Percentiles rank a stretch among this genome's conserved stretches.
phyloP scores from a whole-genome alignment of 2,329 filamentous ascomycete genomes.

The Myriosclerotinia duriaeana region DNA sequence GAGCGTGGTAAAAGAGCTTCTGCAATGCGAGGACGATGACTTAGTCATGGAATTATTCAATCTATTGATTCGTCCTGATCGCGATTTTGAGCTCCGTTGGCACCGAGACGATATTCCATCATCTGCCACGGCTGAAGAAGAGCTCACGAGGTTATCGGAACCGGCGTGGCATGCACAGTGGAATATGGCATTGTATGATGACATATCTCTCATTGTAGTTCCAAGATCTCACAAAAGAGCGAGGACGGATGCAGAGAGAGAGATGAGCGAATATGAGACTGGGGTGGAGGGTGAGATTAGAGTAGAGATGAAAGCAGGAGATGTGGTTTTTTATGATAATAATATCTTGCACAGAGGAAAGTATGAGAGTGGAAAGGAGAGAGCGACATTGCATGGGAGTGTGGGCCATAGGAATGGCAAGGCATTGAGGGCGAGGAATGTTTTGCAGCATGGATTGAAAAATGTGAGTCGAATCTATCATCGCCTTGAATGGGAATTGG shows the following conservation, averaged over 20 bases:
- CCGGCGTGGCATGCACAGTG: constrained; percentile 78
- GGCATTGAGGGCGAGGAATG: constrained; percentile 62
- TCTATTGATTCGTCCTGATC: constrained; percentile 71
- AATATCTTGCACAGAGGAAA: constrained; percentile 78
- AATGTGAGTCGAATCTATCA: constrained; percentile 31
- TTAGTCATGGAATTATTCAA: constrained; percentile 89
- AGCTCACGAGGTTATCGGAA: constrained; percentile 58
- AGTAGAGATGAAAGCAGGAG: constrained; percentile 68
- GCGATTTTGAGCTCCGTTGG: constrained; percentile 75
- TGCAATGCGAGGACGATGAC: constrained; percentile 56
- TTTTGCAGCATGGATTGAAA: constrained; percentile 72
- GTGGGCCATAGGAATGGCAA: constrained; percentile 62
- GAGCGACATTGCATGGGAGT: constrained; percentile 71
- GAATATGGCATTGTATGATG: constrained; percentile 78
- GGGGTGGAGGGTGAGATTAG: constrained; percentile 61
- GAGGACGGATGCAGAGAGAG: constrained; percentile 67
- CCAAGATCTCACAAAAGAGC: constrained; percentile 73
- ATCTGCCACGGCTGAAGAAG: constrained; percentile 64
- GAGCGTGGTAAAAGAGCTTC: constrained; percentile 61
- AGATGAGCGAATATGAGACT: constrained; percentile 63
- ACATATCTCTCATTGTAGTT: constrained; percentile 71
- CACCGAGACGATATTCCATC: constrained; percentile 79
- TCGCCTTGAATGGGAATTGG: not conserved
- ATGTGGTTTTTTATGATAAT: constrained; percentile 86
- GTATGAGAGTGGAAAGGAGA: constrained; percentile 58